Percentiles rank a stretch among this genome's conserved stretches.
These are phyloP conservation scores for Candida silvatica DNA, from an alignment of 805 yeast species.

Conservation along the genomic window DNA sequence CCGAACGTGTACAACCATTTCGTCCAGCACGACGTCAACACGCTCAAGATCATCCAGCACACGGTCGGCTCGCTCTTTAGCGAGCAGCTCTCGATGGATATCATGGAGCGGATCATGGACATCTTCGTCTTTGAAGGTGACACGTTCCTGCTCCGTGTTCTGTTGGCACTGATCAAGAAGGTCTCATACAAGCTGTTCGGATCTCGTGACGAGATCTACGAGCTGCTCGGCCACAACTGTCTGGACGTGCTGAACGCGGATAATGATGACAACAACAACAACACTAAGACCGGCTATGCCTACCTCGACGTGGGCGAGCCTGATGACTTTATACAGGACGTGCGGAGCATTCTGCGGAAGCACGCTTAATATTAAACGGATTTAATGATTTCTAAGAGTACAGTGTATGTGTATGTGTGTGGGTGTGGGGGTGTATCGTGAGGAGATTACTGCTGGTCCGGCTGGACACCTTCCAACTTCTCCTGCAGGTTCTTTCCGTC, in stretches of 20 bases:
- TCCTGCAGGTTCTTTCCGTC: conserved; percentile 51
- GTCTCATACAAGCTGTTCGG: conserved; percentile 47
- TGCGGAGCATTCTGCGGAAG: conserved; percentile 30
- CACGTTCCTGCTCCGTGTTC: conserved; percentile 40
- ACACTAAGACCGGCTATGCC: conserved; percentile 11
- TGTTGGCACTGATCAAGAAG: conserved; percentile 42
- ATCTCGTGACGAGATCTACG: conserved; percentile 34
- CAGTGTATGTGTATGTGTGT: too few species aligned
- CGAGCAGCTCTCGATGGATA: conserved; percentile 35
- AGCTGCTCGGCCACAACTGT: conserved; percentile 29
- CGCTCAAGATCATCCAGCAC: conserved; percentile 34
- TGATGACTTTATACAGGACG: conserved; percentile 36
- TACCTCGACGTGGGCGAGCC: conserved; percentile 43
- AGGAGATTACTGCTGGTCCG: not conserved
- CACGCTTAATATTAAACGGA: too few species aligned
- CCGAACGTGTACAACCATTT: conserved; percentile 45
- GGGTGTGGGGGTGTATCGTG: too few species aligned
- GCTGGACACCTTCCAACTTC: conserved; percentile 17
- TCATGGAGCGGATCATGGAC: conserved; percentile 44
- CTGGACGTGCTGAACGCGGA: conserved; percentile 17
- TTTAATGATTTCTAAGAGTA: too few species aligned
- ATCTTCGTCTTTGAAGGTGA: conserved; percentile 56
- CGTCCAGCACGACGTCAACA: conserved; percentile 28
- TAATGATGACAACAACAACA: too few species aligned
- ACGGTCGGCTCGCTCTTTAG: conserved; percentile 38